Conservation (phyloP, 2,329 filamentous ascomycete species). For the Paecilomyces fulvus region DNA sequence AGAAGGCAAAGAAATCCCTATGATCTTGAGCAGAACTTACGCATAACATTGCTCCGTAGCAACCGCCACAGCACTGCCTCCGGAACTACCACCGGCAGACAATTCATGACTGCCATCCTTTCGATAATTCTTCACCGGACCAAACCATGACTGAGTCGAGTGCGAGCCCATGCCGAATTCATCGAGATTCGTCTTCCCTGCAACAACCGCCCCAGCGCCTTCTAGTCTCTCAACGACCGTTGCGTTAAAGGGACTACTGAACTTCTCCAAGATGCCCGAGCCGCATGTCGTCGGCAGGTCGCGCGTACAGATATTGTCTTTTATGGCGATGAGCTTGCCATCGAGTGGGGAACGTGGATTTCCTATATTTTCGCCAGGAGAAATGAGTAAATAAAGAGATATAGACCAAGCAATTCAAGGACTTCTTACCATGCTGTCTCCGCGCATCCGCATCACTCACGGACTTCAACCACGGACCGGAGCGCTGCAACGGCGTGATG, state of each 20-base stretch:
- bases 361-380: constrained; percentile 14
- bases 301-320: constrained; percentile 67
- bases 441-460: constrained; percentile 30
- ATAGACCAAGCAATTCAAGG: neutral
- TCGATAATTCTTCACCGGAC: constrained; percentile 51
- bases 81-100: constrained; percentile 83
- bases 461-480: constrained; percentile 26
- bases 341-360: constrained; percentile 30
- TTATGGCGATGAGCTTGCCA: constrained; percentile 52
- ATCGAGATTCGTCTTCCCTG: constrained; percentile 86
- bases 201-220: constrained; percentile 52
- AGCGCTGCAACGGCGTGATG: constrained; percentile 28
- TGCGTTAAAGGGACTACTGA: constrained; percentile 70
- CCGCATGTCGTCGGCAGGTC: constrained; percentile 71
- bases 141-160: constrained; percentile 59
- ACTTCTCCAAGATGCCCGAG: constrained; percentile 63
- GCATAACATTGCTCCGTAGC: constrained; percentile 53
- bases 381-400: neutral
- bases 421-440: constrained; percentile 22
- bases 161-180: constrained; percentile 95
- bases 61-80: constrained; percentile 84
- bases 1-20: constrained; percentile 4
- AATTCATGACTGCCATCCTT: constrained; percentile 32
- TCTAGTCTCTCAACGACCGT: constrained; percentile 66
- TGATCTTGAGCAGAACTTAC: constrained; percentile 27